Base-by-base conservation (phyloP, 2,329 filamentous ascomycete species). In the Emergomyces africanus region DNA sequence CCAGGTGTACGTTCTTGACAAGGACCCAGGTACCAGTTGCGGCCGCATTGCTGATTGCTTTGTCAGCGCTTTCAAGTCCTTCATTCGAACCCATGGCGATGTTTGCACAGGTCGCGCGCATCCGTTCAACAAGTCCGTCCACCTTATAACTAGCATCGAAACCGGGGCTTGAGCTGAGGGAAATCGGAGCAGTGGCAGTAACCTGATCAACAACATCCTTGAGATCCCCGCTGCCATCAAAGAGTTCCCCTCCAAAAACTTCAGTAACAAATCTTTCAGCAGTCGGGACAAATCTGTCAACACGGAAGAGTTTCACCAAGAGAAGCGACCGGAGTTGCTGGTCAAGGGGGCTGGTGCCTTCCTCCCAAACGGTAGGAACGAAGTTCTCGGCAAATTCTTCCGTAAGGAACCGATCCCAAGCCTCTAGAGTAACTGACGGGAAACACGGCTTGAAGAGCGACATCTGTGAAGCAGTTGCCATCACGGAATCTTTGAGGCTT, bases 101-200 rank as follows among this genome's bases (percentile, higher is more conserved):
- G 73, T 96, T 96, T 61, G 90, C 91, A 76, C 94, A 99, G 58
- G 83, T 85, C 57, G 89, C 86, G 61, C 84, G 83, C 72, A 84
- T 86, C 65, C 89, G 83, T 73, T 96, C 89, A 35, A 97, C 95
- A 58, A 99, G 80, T 62, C 86, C 90, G 72, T 99, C 94, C 61
- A 99, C 94, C 79, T 99, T 99, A 84, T 97, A 99, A 71, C 90
- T 96, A 58, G 95, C 95, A 74, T 99, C 94, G 71, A 99, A 99
- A 42, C 94, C 94, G 61, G 92, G 90, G 68, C 88, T 96, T 5
- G 94, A 99, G 67, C 92, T 92, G 41, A 99, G 82, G 3, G 94
- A 88, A 65, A 99, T 88, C 10, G 94, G 94, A 2, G 89, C 85
- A 37, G 85, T 89, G 35, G 92, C 85, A 5, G 86, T 86, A 57